phyloP scores from a whole-genome alignment of 1,284 basidiomycete species.

The Rhodotorula sp. region DNA sequence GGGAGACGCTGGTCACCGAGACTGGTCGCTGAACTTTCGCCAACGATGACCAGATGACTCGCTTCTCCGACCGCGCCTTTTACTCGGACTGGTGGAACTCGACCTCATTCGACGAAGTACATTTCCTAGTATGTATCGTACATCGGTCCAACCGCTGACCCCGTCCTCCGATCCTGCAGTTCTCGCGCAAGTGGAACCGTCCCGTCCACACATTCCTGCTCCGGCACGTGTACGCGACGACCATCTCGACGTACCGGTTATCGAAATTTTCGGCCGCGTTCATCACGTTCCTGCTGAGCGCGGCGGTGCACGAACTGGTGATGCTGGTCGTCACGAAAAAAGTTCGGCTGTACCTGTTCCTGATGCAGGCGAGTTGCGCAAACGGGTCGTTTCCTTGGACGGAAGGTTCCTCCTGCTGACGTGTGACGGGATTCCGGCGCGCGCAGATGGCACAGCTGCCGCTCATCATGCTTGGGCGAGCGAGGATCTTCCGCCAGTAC shows the following conservation, averaged over 20 bases:
- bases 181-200: conserved; percentile 94
- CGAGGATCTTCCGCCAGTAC: conserved; percentile 73
- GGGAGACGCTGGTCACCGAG: no score
- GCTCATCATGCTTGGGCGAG: conserved; percentile 76
- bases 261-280: conserved; percentile 79
- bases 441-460: conserved; percentile 84
- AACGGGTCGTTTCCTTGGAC: no score
- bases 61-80: conserved; percentile 9
- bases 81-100: conserved; percentile 75
- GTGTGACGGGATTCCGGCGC: neutral
- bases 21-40: no score
- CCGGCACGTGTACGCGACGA: conserved; percentile 78
- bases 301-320: conserved; percentile 64
- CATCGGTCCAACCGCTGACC: neutral
- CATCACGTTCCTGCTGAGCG: conserved; percentile 85
- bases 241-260: conserved; percentile 73
- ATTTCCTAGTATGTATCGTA: neutral
- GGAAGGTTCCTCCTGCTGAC: no score
- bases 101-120: conserved; percentile 80
- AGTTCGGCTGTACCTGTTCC: conserved; percentile 75
- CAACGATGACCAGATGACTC: conserved; percentile 26
- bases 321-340: conserved; percentile 94
- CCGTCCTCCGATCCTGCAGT: conserved; percentile 48
- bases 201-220: conserved; percentile 84
- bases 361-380: conserved; percentile 56